Evolutionary conservation across 345 rosid genomes (phyloP), one percentile per base, ranked within the genome.

Genomic region (Anastatica hierochuntica): DNA sequence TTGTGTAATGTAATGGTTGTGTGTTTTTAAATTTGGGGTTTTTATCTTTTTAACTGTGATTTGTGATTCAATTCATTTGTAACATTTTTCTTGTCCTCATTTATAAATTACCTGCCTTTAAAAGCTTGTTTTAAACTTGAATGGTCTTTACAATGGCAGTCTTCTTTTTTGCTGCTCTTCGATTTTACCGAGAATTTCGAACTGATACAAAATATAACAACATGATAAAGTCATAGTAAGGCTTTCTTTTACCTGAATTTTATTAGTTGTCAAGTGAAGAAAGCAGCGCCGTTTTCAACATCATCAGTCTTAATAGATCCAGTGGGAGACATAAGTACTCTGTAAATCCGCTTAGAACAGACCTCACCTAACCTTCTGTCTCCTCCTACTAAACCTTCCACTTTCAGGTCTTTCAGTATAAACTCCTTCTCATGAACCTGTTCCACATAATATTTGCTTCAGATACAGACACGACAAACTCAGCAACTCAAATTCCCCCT

Each of bases 371-470:
- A 73, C 58, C 85, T 71, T 67, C 78, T 78, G 26, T 88, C 94
- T 31, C 78, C 79, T 8, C 85, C 81, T 2, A 79, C 55, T 43
- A 87, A 49, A 2, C 90, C 95, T 72, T 90, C 98, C 2, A 77
- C 64, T 0, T 58, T 63, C 77, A 92, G 68, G 59, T 92, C 87
- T 78, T 81, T 74, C 12, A 92, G 83, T 72, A 81, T 58, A 70
- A 88, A 78, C 59, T 88, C 96, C 70, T 92, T 90, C 64, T 88
- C 96, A 67, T 81, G 90, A 47, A 88, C 77, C 95, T 88, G 74
- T 50, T 63, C 34, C n/a, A n/a, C n/a, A n/a, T n/a, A n/a, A n/a
- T n/a, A n/a, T n/a, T n/a, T n/a, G n/a, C n/a, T 29, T 29, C 33
- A 29, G 7, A 29, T 9, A 6, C 5, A 6, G 2, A 29, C 33